Conservation (phyloP, 169 alveolate genomes). For the Perkinsus chesapeaki region DNA sequence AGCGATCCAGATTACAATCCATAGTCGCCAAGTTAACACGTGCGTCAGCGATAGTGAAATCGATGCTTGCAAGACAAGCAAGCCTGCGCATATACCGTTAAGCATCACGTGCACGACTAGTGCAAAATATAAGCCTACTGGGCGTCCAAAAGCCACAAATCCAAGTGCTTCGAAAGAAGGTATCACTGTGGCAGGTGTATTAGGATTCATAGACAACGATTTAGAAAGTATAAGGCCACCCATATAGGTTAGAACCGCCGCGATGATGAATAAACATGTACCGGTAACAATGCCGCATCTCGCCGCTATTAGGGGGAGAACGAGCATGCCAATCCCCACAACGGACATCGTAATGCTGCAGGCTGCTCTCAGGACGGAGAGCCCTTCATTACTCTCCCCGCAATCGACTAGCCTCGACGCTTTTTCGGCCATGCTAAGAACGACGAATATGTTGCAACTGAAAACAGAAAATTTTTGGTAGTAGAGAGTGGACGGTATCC, state of each 20-base stretch:
- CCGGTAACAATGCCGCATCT: not conserved
- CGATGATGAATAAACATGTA: not conserved
- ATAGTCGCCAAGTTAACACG: not conserved
- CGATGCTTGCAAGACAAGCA: not conserved
- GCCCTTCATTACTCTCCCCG: too few relatives aligned
- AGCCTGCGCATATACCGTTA: not conserved
- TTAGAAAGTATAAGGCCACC: not conserved
- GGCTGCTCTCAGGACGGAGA: not conserved
- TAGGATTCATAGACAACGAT: not conserved
- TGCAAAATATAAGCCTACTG: not conserved
- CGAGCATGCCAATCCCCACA: not conserved
- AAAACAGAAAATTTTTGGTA: too few relatives aligned
- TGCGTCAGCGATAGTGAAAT: not conserved
- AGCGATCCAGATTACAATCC: not conserved
- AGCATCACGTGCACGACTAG: not conserved
- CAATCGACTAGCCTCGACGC: too few relatives aligned
- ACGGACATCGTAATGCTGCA: not conserved
- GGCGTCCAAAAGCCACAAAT: not conserved
- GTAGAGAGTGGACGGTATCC: too few relatives aligned
- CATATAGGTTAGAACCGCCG: not conserved
- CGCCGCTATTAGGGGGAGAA: not conserved
- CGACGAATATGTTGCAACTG: too few relatives aligned
- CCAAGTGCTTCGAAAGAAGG: not conserved
- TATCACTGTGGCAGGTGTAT: not conserved
- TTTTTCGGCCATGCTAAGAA: too few relatives aligned